phyloP scores from a whole-genome alignment of 1,284 basidiomycete species.

The Ceratorhiza oryzae-sativae region DNA sequence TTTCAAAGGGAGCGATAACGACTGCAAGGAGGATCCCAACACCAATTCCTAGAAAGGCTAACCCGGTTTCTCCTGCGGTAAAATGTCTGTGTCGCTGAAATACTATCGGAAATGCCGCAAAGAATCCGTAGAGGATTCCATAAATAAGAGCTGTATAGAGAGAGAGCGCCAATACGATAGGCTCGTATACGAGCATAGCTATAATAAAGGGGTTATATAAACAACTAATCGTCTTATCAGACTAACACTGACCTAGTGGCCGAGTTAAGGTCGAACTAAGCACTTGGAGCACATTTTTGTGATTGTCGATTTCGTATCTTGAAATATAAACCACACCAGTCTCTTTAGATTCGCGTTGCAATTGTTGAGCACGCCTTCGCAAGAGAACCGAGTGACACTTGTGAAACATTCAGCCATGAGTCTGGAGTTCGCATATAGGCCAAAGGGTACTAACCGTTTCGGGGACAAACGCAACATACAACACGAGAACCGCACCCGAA shows the following conservation, averaged over 20 bases:
- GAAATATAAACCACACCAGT: not conserved
- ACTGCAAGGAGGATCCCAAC: slow-evolving; percentile 65
- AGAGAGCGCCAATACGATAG: slow-evolving; percentile 70
- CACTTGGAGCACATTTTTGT: slow-evolving; percentile 48
- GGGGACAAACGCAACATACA: slow-evolving; percentile 21
- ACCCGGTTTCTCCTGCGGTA: slow-evolving; percentile 64
- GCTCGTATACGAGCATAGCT: slow-evolving; percentile 72
- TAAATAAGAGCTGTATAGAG: slow-evolving; percentile 75
- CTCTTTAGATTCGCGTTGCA: slow-evolving; percentile 4
- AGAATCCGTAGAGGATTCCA: slow-evolving; percentile 64
- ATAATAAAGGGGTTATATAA: not conserved
- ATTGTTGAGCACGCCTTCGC: slow-evolving; percentile 4
- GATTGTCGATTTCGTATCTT: not conserved
- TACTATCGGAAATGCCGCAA: slow-evolving; percentile 68
- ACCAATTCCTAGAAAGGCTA: slow-evolving; percentile 71
- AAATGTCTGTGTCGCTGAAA: slow-evolving; percentile 68
- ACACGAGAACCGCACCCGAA: slow-evolving; percentile 8
- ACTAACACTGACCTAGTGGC: slow-evolving; percentile 62
- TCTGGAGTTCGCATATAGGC: not conserved
- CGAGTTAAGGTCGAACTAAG: slow-evolving; percentile 60
- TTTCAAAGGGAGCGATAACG: slow-evolving; percentile 61
- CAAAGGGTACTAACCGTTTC: slow-evolving; percentile 17
- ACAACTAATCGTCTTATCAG: not conserved
- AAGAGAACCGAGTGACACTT: slow-evolving; percentile 28
- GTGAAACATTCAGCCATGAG: not conserved